phyloP scores from a whole-genome alignment of 495 filamentous ascomycete genomes.

The Penicillium egyptiacum region DNA sequence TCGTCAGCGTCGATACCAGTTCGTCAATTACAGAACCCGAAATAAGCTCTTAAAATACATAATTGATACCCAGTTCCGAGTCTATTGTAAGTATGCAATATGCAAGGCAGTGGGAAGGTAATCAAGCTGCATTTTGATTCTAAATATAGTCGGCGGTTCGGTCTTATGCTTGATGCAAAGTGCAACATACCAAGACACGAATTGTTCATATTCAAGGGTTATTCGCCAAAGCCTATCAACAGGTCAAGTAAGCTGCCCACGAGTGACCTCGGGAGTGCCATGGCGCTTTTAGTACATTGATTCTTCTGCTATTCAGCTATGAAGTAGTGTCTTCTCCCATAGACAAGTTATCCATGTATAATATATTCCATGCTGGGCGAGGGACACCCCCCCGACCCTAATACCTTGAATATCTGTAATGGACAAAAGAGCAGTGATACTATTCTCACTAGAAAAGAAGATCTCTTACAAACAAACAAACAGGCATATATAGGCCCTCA shows the following conservation, averaged over 20 bases:
- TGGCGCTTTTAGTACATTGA: neutral
- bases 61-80: neutral
- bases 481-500: conserved; percentile 13
- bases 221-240: neutral
- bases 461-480: conserved; percentile 9
- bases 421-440: conserved; percentile 20
- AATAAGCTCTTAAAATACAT: neutral
- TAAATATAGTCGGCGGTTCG: conserved; percentile 1
- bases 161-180: neutral
- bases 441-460: conserved; percentile 9
- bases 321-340: neutral
- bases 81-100: neutral
- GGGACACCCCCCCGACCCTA: neutral
- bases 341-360: neutral
- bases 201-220: too few relatives aligned
- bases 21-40: neutral
- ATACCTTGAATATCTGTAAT: neutral
- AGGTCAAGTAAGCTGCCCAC: neutral
- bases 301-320: neutral
- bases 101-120: neutral
- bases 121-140: neutral
- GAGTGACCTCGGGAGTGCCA: neutral
- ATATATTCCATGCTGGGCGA: neutral
- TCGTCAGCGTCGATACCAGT: neutral
- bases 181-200: neutral